A percentile compares a stretch with the other conserved stretches of the same genome.
phyloP scores from a whole-genome alignment of 768 basidiomycete genomes.

The Lactarius indigo region DNA sequence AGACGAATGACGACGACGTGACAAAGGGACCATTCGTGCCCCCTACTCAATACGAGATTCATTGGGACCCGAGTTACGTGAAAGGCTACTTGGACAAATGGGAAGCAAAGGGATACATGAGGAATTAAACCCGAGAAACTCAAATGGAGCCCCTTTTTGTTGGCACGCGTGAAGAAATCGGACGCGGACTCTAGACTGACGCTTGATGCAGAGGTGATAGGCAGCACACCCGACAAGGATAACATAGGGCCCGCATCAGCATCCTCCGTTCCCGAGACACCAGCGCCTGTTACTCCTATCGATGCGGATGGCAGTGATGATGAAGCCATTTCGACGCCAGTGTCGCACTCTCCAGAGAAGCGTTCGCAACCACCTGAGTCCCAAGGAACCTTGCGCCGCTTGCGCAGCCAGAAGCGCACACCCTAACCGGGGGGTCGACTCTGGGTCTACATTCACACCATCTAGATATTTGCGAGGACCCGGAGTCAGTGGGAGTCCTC shows the following conservation, averaged over 20 bases:
- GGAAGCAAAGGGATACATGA: conserved; percentile 76
- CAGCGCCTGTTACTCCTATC: conserved; percentile 22
- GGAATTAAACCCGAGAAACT: conserved; percentile 75
- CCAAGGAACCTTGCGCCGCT: conserved; percentile 12
- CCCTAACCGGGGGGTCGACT: background rate
- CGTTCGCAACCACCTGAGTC: conserved; percentile 17
- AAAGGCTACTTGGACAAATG: conserved; percentile 61
- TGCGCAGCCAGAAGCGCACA: conserved; percentile 21
- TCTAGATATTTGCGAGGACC: conserved; percentile 21
- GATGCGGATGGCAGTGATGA: conserved; percentile 15
- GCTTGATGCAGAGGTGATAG: conserved; percentile 8
- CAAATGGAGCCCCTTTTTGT: conserved; percentile 92
- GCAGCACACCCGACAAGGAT: conserved; percentile 18
- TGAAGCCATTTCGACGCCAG: conserved; percentile 10
- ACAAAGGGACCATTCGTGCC: conserved; percentile 55
- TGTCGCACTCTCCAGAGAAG: conserved; percentile 19
- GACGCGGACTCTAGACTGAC: conserved; percentile 24
- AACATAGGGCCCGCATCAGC: conserved; percentile 13
- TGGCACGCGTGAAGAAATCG: conserved; percentile 45
- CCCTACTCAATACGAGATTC: conserved; percentile 69
- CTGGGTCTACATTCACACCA: conserved; percentile 14
- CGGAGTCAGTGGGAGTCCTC: conserved; percentile 21
- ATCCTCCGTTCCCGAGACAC: conserved; percentile 22
- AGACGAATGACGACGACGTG: conserved; percentile 47
- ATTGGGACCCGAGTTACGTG: conserved; percentile 68